Evolutionary conservation across 2,329 filamentous ascomycete genomes (phyloP), one percentile per base, ranked within the genome.

Genomic region (Penicillium palitans): DNA sequence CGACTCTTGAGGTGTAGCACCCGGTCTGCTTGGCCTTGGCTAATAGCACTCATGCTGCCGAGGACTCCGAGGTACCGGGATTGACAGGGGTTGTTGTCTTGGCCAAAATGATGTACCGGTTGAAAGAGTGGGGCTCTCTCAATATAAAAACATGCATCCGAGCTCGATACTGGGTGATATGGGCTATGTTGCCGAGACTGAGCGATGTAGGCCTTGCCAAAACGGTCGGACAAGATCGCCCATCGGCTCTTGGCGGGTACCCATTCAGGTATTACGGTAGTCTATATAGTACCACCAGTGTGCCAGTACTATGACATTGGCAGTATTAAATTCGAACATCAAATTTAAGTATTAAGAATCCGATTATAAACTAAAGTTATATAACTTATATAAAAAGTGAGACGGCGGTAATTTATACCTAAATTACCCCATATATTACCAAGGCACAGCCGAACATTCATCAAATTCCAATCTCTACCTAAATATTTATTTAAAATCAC

Each of bases 1-100:
- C 70, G 68, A 45, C 69, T 66, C 47, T 67, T 70, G n/a, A 62
- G 58, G 2, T 58, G 62, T 21, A 72, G 60, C 6, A 72, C 66
- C 24, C 69, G 67, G 31, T 72, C 69, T 17, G 69, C 69, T 60
- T 71, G 65, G 55, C 65, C 64, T 42, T 67, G 68, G 9, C 66
- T 64, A 31, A 64, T 55, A 27, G 44, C 10, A 44, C 45, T 62
- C 61, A 61, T 64, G 5, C 3, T 59, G 51, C 61, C 61, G 61
- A 64, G 52, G 25, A 46, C 19, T 27, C 50, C 60, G 57, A 61
- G 46, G 17, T 24, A 21, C 42, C 37, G 31, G n/a, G 7, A 15
- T 19, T 27, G n/a, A 4, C 41, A 44, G 41, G 41, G 24, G 41
- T 44, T 44, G 13, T 25, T 42, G 24, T 27, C 24, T 44, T 44